Conservation (phyloP, 148 eudicot species). For the Agrostemma githago region DNA sequence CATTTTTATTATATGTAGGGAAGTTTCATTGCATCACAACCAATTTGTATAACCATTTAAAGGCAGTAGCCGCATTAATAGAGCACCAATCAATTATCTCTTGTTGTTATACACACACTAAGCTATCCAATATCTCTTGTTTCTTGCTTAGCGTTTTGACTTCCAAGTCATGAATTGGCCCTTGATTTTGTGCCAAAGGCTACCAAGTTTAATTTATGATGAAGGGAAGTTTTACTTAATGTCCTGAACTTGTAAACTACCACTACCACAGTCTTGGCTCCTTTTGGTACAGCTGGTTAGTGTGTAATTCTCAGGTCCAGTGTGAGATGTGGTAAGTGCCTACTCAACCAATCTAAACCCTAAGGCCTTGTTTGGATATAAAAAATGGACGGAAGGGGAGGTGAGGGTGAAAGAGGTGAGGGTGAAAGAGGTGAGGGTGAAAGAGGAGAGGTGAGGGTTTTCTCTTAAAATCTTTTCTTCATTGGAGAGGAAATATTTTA, state of each 20-base stretch:
- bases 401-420: too few species aligned
- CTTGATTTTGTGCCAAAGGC: not conserved
- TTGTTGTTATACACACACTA: too few species aligned
- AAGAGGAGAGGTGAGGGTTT: too few species aligned
- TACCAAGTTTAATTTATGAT: not conserved
- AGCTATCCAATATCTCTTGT: not conserved
- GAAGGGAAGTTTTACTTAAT: not conserved
- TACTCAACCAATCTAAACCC: not conserved
- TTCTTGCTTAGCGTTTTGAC: not conserved
- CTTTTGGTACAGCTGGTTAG: not conserved
- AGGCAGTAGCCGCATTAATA: not conserved
- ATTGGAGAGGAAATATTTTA: too few species aligned
- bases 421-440: too few species aligned
- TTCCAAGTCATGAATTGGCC: not conserved
- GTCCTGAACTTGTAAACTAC: not conserved
- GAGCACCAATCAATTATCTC: not conserved
- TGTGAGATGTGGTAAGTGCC: not conserved
- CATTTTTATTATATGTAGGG: not conserved
- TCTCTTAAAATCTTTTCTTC: too few species aligned
- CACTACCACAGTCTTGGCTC: not conserved
- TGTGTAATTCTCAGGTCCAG: not conserved
- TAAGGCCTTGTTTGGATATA: too few species aligned
- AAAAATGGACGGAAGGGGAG: too few species aligned
- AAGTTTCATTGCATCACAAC: not conserved
- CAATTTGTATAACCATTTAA: not conserved